phyloP scores from a whole-genome alignment of 306 rosid genomes.

The Cicer yamashitae region DNA sequence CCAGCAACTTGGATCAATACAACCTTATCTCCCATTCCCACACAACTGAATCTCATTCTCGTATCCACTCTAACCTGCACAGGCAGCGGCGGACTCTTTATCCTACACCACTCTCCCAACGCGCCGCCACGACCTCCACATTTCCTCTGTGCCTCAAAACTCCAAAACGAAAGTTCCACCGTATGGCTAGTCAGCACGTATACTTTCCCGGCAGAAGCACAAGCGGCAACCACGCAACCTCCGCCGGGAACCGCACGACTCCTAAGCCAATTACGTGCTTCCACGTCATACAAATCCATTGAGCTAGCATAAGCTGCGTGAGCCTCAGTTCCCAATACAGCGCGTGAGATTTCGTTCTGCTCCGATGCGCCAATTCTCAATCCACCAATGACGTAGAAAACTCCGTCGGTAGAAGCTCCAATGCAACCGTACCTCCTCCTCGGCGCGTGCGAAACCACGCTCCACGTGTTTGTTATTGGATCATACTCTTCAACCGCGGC shows the following conservation, averaged over 20 bases:
- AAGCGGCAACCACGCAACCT: conserved; percentile 81
- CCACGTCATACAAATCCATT: conserved; percentile 79
- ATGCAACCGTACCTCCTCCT: conserved; percentile 70
- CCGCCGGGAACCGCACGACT: conserved; percentile 68
- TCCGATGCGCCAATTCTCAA: conserved; percentile 58
- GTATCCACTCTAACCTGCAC: conserved; percentile 62
- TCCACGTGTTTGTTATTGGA: conserved; percentile 56
- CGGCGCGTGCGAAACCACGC: conserved; percentile 54
- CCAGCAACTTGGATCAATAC: conserved; percentile 61
- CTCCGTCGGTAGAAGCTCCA: conserved; percentile 63
- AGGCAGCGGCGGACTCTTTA: conserved; percentile 67
- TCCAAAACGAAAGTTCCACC: conserved; percentile 79
- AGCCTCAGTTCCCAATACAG: conserved; percentile 45
- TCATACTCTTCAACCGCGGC: conserved; percentile 67
- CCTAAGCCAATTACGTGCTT: conserved; percentile 61
- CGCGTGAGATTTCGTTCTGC: conserved; percentile 46
- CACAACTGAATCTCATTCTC: conserved; percentile 67
- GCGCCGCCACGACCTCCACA: background rate
- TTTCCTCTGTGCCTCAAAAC: conserved; percentile 59
- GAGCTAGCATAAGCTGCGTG: conserved; percentile 74
- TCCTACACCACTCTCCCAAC: conserved; percentile 72
- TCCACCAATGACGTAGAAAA: conserved; percentile 72
- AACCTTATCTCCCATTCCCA: conserved; percentile 68
- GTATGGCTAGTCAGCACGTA: conserved; percentile 73
- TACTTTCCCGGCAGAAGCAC: conserved; percentile 50